Evolutionary conservation across 2,329 filamentous ascomycete species (phyloP).

Genomic region (Rhinocladiella mackenziei): DNA sequence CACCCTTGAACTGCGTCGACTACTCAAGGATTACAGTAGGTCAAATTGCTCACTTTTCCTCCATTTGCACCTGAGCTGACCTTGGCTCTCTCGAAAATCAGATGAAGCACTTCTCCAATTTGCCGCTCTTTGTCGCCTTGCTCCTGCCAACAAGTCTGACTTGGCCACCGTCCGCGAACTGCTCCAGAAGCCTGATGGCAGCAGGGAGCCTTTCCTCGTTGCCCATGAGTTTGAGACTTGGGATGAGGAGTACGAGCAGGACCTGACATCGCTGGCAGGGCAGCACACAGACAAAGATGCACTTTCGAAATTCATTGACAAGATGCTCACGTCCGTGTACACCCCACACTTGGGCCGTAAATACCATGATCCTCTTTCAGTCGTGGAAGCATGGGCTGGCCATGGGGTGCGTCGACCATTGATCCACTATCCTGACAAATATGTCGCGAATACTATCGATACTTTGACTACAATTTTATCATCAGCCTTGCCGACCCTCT

Average conservation of each 20-base stretch:
- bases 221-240: conserved; percentile 8
- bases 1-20: conserved; percentile 4
- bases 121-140: conserved; percentile 9
- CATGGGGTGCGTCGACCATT: neutral
- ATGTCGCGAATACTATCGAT: conserved; percentile 4
- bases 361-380: conserved; percentile 11
- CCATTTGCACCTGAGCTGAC: neutral
- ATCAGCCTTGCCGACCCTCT: conserved; percentile 9
- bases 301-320: conserved; percentile 10
- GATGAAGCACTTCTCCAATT: conserved; percentile 10
- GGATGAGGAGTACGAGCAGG: conserved; percentile 7
- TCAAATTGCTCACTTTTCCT: neutral
- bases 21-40: conserved; percentile 13
- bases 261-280: conserved; percentile 14
- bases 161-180: conserved; percentile 7
- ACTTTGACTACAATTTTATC: conserved; percentile 12
- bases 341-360: conserved; percentile 9
- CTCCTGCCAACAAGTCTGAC: conserved; percentile 7
- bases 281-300: conserved; percentile 5
- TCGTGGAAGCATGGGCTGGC: conserved; percentile 4
- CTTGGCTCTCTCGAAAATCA: too few relatives aligned
- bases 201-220: neutral
- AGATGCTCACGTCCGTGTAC: conserved; percentile 6
- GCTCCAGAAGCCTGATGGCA: neutral
- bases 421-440: conserved; percentile 8